phyloP scores from a whole-genome alignment of 1,139 yeast genomes.

The Kodamaea ohmeri region DNA sequence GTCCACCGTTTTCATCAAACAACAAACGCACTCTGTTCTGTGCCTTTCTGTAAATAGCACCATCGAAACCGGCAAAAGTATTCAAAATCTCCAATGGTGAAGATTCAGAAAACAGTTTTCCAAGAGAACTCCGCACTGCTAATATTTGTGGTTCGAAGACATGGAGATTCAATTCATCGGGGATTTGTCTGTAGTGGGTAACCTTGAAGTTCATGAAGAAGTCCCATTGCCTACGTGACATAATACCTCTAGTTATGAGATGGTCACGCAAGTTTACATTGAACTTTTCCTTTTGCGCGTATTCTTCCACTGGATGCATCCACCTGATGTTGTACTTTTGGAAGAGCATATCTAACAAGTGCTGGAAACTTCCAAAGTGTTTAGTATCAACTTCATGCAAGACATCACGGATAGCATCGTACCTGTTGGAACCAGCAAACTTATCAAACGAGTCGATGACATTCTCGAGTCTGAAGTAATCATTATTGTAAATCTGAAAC shows the following conservation, averaged over 20 bases:
- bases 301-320: constrained; percentile 11
- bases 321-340: constrained; percentile 7
- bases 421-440: neutral
- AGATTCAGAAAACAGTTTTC: constrained; percentile 12
- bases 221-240: constrained; percentile 8
- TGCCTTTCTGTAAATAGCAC: constrained; percentile 13
- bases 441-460: neutral
- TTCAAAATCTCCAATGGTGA: constrained; percentile 16
- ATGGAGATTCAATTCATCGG: constrained; percentile 23
- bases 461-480: constrained; percentile 9
- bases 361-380: constrained; percentile 11
- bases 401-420: neutral
- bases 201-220: constrained; percentile 7
- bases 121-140: constrained; percentile 16
- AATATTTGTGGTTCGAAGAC: constrained; percentile 17
- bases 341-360: constrained; percentile 9
- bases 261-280: constrained; percentile 4
- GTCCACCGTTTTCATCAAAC: constrained; percentile 21
- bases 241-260: constrained; percentile 6
- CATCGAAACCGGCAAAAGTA: constrained; percentile 16
- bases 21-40: constrained; percentile 17
- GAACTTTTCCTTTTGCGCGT: constrained; percentile 4
- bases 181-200: constrained; percentile 20
- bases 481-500: constrained; percentile 7
- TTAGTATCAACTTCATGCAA: constrained; percentile 3